A percentile compares a stretch with the other conserved stretches of the same genome.
phyloP scores from a whole-genome alignment of 73 alveolate species.

The Tetrahymena elliotti region DNA sequence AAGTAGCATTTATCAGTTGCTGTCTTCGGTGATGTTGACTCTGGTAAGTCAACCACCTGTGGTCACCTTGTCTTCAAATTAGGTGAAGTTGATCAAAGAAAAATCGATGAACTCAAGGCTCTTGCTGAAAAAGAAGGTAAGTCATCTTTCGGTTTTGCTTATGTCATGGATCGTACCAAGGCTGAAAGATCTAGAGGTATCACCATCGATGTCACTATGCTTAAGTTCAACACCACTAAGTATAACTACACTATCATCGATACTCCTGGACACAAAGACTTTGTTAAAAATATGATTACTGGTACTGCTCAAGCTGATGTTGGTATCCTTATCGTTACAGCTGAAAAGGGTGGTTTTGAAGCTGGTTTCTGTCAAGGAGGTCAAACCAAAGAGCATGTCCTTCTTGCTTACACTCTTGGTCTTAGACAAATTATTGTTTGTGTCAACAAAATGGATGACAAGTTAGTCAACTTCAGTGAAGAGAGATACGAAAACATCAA shows the following conservation, averaged over 20 bases:
- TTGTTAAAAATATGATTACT: conserved; percentile 22
- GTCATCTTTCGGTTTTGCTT: conserved; percentile 45
- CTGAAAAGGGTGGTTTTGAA: conserved; percentile 72
- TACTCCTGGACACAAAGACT: conserved; percentile 61
- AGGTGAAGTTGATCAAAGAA: conserved; percentile 54
- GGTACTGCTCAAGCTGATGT: conserved; percentile 64
- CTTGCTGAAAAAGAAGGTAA: conserved; percentile 39
- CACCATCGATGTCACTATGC: conserved; percentile 49
- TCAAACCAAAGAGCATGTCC: conserved; percentile 58
- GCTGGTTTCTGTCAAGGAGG: conserved; percentile 65
- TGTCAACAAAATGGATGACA: conserved; percentile 67
- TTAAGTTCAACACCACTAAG: conserved; percentile 42
- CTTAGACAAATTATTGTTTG: conserved; percentile 67
- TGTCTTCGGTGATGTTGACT: conserved; percentile 34
- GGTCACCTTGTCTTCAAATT: conserved; percentile 50
- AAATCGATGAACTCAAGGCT: conserved; percentile 33
- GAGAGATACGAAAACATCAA: conserved; percentile 58
- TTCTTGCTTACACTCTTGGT: conserved; percentile 79
- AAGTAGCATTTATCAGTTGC: conserved; percentile 17
- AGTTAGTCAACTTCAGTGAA: conserved; percentile 43
- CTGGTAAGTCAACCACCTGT: conserved; percentile 58
- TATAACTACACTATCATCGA: conserved; percentile 55
- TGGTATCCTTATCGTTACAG: conserved; percentile 60
- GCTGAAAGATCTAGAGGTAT: conserved; percentile 65
- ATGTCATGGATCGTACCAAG: conserved; percentile 54